Conservation (phyloP, 371 early-diverging fungal species). For the Chytridium lagenaria region DNA sequence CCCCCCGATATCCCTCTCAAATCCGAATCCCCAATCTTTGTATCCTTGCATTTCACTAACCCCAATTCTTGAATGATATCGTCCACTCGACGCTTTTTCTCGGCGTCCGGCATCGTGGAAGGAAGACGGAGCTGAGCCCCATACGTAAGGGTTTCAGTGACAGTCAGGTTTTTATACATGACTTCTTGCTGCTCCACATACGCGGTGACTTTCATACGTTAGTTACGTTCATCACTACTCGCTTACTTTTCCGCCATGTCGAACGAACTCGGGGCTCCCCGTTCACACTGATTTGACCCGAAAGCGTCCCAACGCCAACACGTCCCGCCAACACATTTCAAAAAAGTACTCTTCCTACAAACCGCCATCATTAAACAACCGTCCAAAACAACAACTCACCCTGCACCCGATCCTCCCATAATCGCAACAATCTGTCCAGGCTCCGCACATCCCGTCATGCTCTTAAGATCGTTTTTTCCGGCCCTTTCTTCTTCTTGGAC, state of each 20-base stretch:
- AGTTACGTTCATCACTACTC: conserved; percentile 72
- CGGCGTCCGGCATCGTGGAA: conserved; percentile 55
- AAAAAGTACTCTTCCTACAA: conserved; percentile 57
- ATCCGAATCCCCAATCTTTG: conserved; percentile 63
- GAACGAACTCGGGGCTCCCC: background rate
- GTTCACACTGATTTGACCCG: conserved; percentile 13
- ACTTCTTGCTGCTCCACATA: conserved; percentile 94
- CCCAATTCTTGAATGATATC: conserved; percentile 76
- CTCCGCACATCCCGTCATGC: conserved; percentile 16
- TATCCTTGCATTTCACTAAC: conserved; percentile 67
- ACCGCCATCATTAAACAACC: too few relatives aligned
- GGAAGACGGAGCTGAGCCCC: conserved; percentile 85
- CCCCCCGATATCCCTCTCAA: conserved; percentile 75
- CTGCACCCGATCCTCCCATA: conserved; percentile 55
- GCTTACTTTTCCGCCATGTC: conserved; percentile 13
- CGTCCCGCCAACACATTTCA: conserved; percentile 60
- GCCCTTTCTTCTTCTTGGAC: background rate
- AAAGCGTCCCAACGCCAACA: background rate
- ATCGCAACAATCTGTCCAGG: conserved; percentile 47
- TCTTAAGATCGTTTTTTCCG: conserved; percentile 7
- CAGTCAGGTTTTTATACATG: conserved; percentile 72
- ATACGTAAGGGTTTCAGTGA: conserved; percentile 81
- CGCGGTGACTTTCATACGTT: conserved; percentile 57
- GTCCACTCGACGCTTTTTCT: conserved; percentile 65
- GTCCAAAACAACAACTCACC: conserved; percentile 1